Evolutionary conservation across 371 early-diverging fungal species (phyloP).

Genomic region (Saksenaea oblongispora): DNA sequence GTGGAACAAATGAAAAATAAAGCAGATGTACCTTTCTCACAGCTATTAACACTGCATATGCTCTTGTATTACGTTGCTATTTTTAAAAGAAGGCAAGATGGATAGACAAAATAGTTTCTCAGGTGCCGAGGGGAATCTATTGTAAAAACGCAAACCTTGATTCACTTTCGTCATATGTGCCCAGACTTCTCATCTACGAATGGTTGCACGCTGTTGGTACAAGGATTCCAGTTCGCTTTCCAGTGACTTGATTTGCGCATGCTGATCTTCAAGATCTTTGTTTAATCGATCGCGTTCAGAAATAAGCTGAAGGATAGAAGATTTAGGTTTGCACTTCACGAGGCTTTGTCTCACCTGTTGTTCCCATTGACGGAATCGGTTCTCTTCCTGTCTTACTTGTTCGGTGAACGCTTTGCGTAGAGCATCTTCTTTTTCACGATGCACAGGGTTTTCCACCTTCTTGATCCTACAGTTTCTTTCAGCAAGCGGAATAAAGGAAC

Average conservation of each 20-base stretch:
- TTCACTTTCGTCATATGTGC: no score
- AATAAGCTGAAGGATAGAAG: conserved; percentile 67
- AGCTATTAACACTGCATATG: no score
- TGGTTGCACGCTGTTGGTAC: conserved; percentile 46
- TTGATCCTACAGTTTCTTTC: conserved; percentile 39
- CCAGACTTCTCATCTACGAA: conserved; percentile 24
- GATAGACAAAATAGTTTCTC: no score
- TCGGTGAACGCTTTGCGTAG: conserved; percentile 92
- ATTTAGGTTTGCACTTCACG: background rate
- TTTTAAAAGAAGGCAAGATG: no score
- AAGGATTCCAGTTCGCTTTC: conserved; percentile 78
- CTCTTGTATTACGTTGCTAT: no score
- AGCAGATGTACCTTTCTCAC: no score
- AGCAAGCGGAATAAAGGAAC: background rate
- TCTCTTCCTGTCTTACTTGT: conserved; percentile 92
- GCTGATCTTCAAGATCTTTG: conserved; percentile 93
- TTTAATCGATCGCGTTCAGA: conserved; percentile 94
- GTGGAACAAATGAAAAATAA: background rate
- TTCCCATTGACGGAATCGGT: conserved; percentile 96
- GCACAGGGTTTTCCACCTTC: conserved; percentile 77
- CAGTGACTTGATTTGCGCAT: conserved; percentile 83
- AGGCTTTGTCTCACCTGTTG: conserved; percentile 67
- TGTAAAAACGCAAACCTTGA: background rate
- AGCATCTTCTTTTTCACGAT: conserved; percentile 92
- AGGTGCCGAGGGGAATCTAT: no score